Conservation (phyloP, 345 rosid species). For the Euphorbia pulcherrima region DNA sequence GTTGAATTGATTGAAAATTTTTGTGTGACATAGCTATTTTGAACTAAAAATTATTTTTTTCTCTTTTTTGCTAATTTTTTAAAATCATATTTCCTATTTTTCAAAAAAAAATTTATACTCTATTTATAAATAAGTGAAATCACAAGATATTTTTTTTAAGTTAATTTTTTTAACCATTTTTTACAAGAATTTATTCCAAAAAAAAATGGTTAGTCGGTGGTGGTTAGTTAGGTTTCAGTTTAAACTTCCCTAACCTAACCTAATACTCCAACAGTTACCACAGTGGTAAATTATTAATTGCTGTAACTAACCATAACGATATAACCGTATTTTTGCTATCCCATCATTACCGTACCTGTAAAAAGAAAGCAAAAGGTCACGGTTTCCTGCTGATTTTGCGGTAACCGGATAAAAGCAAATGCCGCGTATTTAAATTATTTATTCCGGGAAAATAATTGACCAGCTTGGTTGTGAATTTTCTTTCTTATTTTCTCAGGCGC, state of each 20-base stretch:
- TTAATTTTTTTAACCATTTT: no score
- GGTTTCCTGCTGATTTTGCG: constrained; percentile 47
- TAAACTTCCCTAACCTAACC: constrained; percentile 24
- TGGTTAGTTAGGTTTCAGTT: constrained; percentile 21
- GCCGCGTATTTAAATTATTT: neutral
- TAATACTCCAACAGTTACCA: constrained; percentile 5
- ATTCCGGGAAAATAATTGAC: neutral
- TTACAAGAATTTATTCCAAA: no score
- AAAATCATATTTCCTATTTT: no score
- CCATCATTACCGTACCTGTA: constrained; percentile 16
- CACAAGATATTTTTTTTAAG: no score
- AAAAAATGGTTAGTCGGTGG: neutral
- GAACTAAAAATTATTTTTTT: no score
- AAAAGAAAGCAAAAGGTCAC: constrained; percentile 26
- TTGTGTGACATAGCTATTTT: no score
- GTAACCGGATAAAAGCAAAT: constrained; percentile 17
- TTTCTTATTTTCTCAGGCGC: constrained; percentile 33
- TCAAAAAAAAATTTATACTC: no score
- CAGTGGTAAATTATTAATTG: neutral
- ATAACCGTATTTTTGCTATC: constrained; percentile 19
- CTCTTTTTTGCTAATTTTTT: no score
- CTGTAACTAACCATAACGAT: constrained; percentile 3
- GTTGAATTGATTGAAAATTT: no score
- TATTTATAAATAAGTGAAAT: no score
- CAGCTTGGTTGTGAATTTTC: neutral